Conservation (phyloP, 225 moss, liverwort and hornwort genomes). For the Physcomitrium patens region DNA sequence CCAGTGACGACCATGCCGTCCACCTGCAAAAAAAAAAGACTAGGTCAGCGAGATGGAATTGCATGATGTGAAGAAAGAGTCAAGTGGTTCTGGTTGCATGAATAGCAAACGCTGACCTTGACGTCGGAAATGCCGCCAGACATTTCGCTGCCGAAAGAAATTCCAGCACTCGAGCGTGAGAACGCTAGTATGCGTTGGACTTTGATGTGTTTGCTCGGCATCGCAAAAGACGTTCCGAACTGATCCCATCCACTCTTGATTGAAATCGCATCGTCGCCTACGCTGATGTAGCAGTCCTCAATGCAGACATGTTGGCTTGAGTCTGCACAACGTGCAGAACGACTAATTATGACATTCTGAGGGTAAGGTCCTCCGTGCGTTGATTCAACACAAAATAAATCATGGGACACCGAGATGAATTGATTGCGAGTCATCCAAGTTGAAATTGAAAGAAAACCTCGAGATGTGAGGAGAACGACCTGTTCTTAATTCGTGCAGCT, state of each 20-base stretch:
- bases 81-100: neutral
- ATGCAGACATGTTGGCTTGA: slow-evolving; percentile 84
- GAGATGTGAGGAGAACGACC: slow-evolving; percentile 4
- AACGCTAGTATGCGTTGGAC: slow-evolving; percentile 63
- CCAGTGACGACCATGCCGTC: slow-evolving; percentile 50
- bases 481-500: slow-evolving; percentile 4
- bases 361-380: neutral
- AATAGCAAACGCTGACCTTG: slow-evolving; percentile 34
- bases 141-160: slow-evolving; percentile 95
- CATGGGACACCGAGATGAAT: slow-evolving; percentile 2
- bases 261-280: slow-evolving; percentile 88
- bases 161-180: slow-evolving; percentile 63
- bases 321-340: slow-evolving; percentile 52
- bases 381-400: slow-evolving; percentile 14
- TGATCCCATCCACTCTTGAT: slow-evolving; percentile 98
- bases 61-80: neutral
- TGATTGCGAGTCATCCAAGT: neutral
- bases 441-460: neutral
- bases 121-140: slow-evolving; percentile 88
- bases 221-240: slow-evolving; percentile 74
- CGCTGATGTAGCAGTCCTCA: slow-evolving; percentile 80
- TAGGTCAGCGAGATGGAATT: slow-evolving; percentile 24
- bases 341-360: neutral
- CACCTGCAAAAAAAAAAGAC: slow-evolving; percentile 35
- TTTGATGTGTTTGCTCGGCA: slow-evolving; percentile 69